A percentile compares a stretch with the other conserved stretches of the same genome.
Evolutionary conservation across 2,329 filamentous ascomycete genomes (phyloP).

Genomic region (Verticillium longisporum): DNA sequence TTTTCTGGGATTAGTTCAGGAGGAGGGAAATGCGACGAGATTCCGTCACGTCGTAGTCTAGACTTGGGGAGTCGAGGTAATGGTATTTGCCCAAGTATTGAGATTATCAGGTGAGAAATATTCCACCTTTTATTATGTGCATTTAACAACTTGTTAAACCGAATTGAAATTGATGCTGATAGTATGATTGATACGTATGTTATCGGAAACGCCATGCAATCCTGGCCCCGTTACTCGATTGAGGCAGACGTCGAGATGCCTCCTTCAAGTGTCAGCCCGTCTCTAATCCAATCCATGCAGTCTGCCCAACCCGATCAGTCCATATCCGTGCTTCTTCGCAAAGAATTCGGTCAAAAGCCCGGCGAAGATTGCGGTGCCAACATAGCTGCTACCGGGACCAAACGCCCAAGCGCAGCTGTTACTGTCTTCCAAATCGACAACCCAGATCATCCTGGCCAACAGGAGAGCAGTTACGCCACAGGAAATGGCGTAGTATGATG

Average conservation of each 20-base stretch:
- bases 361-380: neutral
- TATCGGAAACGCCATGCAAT: neutral
- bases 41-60: neutral
- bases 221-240: neutral
- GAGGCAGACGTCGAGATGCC: neutral
- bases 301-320: neutral
- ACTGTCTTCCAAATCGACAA: constrained; percentile 1
- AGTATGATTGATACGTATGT: neutral
- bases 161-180: neutral
- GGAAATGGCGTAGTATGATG: neutral
- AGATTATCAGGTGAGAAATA: neutral
- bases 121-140: neutral
- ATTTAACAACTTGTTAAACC: neutral
- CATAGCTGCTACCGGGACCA: neutral
- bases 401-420: constrained; percentile 2
- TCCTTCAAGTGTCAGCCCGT: neutral
- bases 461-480: neutral
- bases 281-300: neutral
- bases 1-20: neutral
- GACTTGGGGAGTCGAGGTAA: neutral
- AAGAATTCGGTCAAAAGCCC: neutral
- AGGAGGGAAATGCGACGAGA: neutral
- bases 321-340: neutral
- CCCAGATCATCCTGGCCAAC: neutral
- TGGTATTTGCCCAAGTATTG: neutral